Conservation (phyloP, 2,329 filamentous ascomycete species). For the Pyrenophora teres region DNA sequence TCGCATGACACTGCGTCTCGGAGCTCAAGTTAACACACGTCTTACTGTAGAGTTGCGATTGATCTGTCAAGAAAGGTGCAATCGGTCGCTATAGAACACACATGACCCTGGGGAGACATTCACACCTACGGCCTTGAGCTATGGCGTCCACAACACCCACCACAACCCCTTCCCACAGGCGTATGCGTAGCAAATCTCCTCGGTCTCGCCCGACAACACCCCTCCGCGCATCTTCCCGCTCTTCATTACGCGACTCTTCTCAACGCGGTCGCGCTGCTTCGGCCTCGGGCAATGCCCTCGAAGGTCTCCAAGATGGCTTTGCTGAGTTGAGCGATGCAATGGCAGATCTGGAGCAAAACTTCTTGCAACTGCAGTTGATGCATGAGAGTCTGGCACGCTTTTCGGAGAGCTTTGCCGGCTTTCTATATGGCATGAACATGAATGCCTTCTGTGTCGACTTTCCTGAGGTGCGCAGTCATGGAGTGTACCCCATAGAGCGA, state of each 20-base stretch:
- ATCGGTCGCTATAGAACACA: too few relatives aligned
- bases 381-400: conserved; percentile 93
- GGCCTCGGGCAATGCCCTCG: conserved; percentile 70
- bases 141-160: conserved; percentile 35
- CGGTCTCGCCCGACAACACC: conserved; percentile 86
- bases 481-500: background rate
- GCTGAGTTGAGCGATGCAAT: conserved; percentile 92
- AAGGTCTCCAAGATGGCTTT: conserved; percentile 85
- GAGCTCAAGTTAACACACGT: too few relatives aligned
- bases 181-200: conserved; percentile 62
- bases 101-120: too few relatives aligned
- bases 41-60: too few relatives aligned
- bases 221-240: conserved; percentile 85
- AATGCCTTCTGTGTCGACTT: conserved; percentile 99
- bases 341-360: conserved; percentile 94
- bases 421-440: conserved; percentile 97
- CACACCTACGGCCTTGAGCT: background rate
- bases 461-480: conserved; percentile 69
- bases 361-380: conserved; percentile 96
- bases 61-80: too few relatives aligned
- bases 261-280: conserved; percentile 49
- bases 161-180: conserved; percentile 34
- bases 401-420: conserved; percentile 93
- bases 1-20: too few relatives aligned
- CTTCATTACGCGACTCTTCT: conserved; percentile 71